Evolutionary conservation across 176 grass and related monocot genomes (phyloP).

Genomic region (Carex parvula): DNA sequence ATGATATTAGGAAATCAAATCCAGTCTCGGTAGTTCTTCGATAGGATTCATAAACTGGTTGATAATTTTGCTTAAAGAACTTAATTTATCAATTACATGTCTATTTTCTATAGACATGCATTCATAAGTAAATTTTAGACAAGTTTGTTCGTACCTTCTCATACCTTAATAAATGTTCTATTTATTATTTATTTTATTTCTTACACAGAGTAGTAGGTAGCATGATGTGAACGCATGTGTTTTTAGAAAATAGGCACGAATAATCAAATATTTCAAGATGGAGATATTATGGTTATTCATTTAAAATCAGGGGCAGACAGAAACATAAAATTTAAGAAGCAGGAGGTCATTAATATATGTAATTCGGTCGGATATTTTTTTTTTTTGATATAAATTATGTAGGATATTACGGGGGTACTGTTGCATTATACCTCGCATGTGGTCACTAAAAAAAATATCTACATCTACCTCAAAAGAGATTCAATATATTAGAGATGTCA

Average conservation of each 20-base stretch:
- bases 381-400: not conserved
- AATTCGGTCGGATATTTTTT: not conserved
- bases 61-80: not conserved
- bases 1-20: too few relatives aligned
- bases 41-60: not conserved
- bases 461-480: not conserved
- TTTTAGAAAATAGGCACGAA: not conserved
- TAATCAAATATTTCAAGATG: not conserved
- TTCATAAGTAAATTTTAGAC: not conserved
- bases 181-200: not conserved
- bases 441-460: not conserved
- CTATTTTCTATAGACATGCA: too few relatives aligned
- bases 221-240: not conserved
- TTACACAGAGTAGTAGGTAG: not conserved
- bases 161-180: not conserved
- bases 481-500: not conserved
- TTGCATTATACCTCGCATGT: not conserved
- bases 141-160: not conserved
- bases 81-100: too few relatives aligned
- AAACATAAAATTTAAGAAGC: not conserved
- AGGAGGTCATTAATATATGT: not conserved
- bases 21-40: too few relatives aligned
- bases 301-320: not conserved
- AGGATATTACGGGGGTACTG: not conserved
- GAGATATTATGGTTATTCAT: not conserved